A percentile compares a stretch with the other conserved stretches of the same genome.
phyloP scores from a whole-genome alignment of 345 rosid species.

The Eucalyptus pumila region DNA sequence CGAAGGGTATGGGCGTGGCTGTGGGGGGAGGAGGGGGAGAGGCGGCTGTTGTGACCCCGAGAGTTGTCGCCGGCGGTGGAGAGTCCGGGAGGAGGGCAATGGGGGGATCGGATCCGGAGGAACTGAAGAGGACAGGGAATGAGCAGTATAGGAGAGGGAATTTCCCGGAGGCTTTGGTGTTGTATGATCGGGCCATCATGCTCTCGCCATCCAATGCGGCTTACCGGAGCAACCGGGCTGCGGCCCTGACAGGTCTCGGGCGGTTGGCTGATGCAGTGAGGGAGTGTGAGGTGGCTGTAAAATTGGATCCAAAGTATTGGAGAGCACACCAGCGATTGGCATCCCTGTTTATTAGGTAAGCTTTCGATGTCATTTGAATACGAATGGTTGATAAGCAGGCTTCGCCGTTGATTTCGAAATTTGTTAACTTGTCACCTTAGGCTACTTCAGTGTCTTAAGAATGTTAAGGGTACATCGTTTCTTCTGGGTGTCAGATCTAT shows the following conservation, averaged over 20 bases:
- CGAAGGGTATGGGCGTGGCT: background rate
- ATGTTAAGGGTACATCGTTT: background rate
- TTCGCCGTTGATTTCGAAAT: background rate
- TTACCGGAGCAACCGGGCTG: slow-evolving; percentile 73
- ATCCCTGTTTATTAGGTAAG: slow-evolving; percentile 71
- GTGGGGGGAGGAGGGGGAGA: background rate
- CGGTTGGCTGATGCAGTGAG: slow-evolving; percentile 65
- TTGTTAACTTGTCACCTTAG: background rate
- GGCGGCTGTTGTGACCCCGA: background rate
- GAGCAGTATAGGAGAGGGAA: slow-evolving; percentile 66
- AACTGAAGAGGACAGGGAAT: slow-evolving; percentile 63
- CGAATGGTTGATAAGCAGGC: background rate
- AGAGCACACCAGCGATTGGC: slow-evolving; percentile 91
- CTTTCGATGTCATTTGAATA: background rate
- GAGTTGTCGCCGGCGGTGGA: background rate
- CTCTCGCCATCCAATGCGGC: slow-evolving; percentile 60
- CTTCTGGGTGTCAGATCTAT: background rate
- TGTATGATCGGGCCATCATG: slow-evolving; percentile 75
- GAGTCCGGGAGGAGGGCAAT: background rate
- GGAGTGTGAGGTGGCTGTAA: slow-evolving; percentile 79
- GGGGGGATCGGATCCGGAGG: slow-evolving; percentile 39
- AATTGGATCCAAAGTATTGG: slow-evolving; percentile 57
- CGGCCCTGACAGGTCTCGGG: slow-evolving; percentile 52
- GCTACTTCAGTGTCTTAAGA: background rate
- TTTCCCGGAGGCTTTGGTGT: slow-evolving; percentile 64